Evolutionary conservation across 805 yeast genomes (phyloP).

Genomic region (Saccharomycopsis fodiens): DNA sequence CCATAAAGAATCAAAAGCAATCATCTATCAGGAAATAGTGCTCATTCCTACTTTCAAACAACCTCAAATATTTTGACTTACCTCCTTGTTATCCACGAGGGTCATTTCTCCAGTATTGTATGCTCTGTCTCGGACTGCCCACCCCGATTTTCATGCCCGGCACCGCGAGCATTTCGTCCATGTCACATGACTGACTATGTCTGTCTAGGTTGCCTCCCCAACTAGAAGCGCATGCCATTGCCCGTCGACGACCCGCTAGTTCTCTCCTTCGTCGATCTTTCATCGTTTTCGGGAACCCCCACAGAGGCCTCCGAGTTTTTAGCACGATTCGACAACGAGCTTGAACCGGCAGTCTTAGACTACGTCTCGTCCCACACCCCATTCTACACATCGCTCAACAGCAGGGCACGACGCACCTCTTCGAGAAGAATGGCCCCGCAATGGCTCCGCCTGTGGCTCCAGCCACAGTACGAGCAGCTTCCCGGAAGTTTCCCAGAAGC

Average conservation of each 20-base stretch:
- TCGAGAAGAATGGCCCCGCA: neutral
- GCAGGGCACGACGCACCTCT: neutral
- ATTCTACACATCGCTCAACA: neutral
- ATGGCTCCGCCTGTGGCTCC: neutral
- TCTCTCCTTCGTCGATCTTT: neutral
- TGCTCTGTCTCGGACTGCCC: neutral
- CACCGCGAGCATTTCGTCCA: too few species aligned
- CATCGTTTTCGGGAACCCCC: neutral
- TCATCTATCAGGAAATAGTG: neutral
- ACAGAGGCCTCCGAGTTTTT: neutral
- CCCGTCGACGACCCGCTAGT: too few species aligned
- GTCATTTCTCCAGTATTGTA: neutral
- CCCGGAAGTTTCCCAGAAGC: neutral
- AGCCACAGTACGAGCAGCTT: neutral
- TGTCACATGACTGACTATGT: too few species aligned
- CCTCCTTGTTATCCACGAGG: slow-evolving; percentile 7
- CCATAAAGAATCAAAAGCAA: too few species aligned
- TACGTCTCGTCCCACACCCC: neutral
- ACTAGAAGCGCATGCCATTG: too few species aligned
- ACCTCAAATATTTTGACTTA: neutral
- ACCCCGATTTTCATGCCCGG: neutral
- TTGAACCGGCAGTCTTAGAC: slow-evolving; percentile 9
- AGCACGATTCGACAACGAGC: slow-evolving; percentile 2
- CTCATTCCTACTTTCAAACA: neutral
- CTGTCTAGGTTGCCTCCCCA: too few species aligned